Base-by-base conservation (phyloP, 202 grass and related monocot species). In the Dendrocalamus latiflorus region DNA sequence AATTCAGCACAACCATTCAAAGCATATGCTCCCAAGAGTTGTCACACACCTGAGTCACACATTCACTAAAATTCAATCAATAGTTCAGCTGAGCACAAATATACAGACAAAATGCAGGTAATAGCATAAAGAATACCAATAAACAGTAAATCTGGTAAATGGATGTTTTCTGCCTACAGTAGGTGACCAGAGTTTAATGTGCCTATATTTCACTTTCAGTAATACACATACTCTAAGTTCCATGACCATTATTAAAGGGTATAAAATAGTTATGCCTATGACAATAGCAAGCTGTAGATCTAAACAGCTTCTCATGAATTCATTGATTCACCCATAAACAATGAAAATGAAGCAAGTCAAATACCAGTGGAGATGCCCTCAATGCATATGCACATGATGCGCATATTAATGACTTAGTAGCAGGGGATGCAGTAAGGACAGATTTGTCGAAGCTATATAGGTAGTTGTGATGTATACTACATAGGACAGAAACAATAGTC, bases 1-100 rank as follows among this genome's bases (percentile, higher is more conserved):
- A 91, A 94, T 92, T 91, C 89, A 94, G 87, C 89, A 92, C 85
- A 90, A 94, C 85, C 87, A 92, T 90, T 90, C 89, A 94, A 93
- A 90, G 78, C 66, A 94, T 50, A 87, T 86, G 85, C 93, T 90
- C 89, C 92, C 87, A 94, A 90, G 76, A 89, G 79, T 90, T 84
- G 87, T 86, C 90, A 94, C 58, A 90, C 54, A 94, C 93, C 93
- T 94, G 93, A 94, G 78, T 90, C 59, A 94, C 76, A 92, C 89
- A 90, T 86, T 84, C 79, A 92, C 90, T 82, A 88, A 75, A 94
- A 88, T 77, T 92, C 87, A 92, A 90, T 92, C 85, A 92, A 94
- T 88, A 88, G 64, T 83, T 87, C 87, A 89, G 68, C 78, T 62
- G 75, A 67, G 53, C 26, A 76, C 38, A 88, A 58, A 80, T 68